phyloP scores from a whole-genome alignment of 495 filamentous ascomycete genomes.

The Penicillium cinerascens region DNA sequence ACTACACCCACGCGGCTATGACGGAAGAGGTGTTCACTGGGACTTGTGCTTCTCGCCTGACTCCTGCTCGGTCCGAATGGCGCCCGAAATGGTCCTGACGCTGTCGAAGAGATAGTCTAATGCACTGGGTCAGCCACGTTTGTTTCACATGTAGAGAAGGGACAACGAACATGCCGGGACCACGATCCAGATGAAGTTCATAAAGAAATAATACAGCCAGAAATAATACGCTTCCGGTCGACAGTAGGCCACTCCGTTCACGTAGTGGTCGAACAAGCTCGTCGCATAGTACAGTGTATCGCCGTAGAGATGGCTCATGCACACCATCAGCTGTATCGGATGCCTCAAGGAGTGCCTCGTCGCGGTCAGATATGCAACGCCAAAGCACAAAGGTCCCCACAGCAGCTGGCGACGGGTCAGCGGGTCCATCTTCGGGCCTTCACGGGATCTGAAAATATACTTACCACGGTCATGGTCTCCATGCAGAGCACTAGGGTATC shows the following conservation, averaged over 20 bases:
- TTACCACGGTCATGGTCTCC: slow-evolving; percentile 76
- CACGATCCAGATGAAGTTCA: slow-evolving; percentile 86
- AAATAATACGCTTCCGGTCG: slow-evolving; percentile 79
- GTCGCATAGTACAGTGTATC: slow-evolving; percentile 84
- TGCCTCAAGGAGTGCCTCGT: slow-evolving; percentile 60
- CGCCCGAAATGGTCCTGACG: slow-evolving; percentile 42
- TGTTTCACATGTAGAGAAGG: neutral
- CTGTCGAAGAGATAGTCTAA: slow-evolving; percentile 55
- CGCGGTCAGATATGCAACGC: slow-evolving; percentile 59
- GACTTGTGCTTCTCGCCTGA: slow-evolving; percentile 34
- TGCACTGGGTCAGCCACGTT: slow-evolving; percentile 4
- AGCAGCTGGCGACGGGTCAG: slow-evolving; percentile 42
- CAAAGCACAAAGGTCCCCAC: slow-evolving; percentile 81
- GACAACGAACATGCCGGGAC: slow-evolving; percentile 57
- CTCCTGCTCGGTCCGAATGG: slow-evolving; percentile 40
- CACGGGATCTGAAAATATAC: slow-evolving; percentile 16
- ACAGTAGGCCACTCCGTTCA: slow-evolving; percentile 57
- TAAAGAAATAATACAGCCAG: slow-evolving; percentile 82
- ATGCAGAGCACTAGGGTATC: slow-evolving; percentile 81
- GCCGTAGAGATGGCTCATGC: slow-evolving; percentile 80
- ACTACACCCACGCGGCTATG: slow-evolving; percentile 18
- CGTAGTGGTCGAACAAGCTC: slow-evolving; percentile 63
- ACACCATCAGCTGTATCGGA: slow-evolving; percentile 67
- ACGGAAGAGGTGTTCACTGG: slow-evolving; percentile 28
- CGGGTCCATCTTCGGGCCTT: neutral